Percentiles rank a stretch among this genome's conserved stretches.
These are phyloP conservation scores for Phytophthora chlamydospora DNA, from an alignment of 352 stramenopile species.

Conservation along the genomic window DNA sequence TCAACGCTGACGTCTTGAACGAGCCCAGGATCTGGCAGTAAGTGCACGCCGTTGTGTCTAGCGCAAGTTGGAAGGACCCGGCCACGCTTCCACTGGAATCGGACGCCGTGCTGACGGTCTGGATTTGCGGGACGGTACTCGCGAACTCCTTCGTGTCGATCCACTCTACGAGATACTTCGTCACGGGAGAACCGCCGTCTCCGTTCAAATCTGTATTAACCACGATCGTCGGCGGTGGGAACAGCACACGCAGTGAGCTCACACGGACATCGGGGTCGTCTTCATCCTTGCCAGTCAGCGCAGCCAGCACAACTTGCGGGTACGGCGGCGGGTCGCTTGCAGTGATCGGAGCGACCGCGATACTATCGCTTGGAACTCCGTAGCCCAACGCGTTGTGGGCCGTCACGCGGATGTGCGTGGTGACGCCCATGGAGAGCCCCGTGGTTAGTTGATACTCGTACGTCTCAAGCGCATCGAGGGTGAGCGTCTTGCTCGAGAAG, in stretches of 20 bases:
- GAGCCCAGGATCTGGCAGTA: conserved; percentile 74
- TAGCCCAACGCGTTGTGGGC: conserved; percentile 94
- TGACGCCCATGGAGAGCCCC: conserved; percentile 85
- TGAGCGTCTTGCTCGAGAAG: conserved; percentile 50
- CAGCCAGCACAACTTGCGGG: conserved; percentile 60
- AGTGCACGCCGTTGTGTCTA: conserved; percentile 86
- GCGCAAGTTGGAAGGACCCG: conserved; percentile 79
- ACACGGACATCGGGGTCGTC: conserved; percentile 55
- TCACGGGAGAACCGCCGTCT: conserved; percentile 82
- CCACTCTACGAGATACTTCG: conserved; percentile 95
- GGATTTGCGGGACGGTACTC: conserved; percentile 60
- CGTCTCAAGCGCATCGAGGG: conserved; percentile 57
- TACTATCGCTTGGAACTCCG: conserved; percentile 63
- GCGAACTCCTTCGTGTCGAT: conserved; percentile 74
- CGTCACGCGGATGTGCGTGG: conserved; percentile 90
- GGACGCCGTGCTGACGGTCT: conserved; percentile 66
- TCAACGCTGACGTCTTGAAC: conserved; percentile 76
- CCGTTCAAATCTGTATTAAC: conserved; percentile 72
- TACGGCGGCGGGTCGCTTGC: conserved; percentile 88
- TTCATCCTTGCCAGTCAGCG: conserved; percentile 52
- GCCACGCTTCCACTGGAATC: conserved; percentile 36
- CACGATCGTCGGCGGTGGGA: conserved; percentile 64
- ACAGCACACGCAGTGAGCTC: conserved; percentile 87
- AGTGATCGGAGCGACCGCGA: conserved; percentile 85
- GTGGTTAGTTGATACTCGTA: conserved; percentile 79